Base-by-base conservation (phyloP, 345 rosid species). In the Aethionema arabicum region DNA sequence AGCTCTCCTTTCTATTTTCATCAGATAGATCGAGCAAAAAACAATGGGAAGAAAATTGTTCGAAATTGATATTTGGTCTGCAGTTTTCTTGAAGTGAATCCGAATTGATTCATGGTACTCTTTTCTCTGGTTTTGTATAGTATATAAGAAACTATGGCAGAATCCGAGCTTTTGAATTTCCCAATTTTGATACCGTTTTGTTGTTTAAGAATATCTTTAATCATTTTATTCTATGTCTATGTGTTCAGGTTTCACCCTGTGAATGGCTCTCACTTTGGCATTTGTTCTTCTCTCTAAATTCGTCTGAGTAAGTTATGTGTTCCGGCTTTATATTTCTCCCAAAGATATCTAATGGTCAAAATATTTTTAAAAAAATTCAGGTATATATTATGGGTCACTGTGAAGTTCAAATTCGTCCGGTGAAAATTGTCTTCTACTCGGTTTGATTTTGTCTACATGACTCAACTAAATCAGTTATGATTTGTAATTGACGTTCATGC, bases 181-280 rank as follows among this genome's bases (percentile, higher is more conserved):
- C 65, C 13, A 50, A 3, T 16, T 51, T 59, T 40, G 65, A 63
- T 70, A 4, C 47, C 51, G 29, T n/a, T n/a, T 33, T 47, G 5
- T n/a, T 50, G 40, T 21, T 55, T 64, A 43, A 51, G 70, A 58
- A 65, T 64, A 60, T 71, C 4, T 51, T 37, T 11, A 16, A 45
- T 49, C 7, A 6, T 41, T 49, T 52, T 52, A 29, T 16, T 30
- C 56, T 15, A 39, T 66, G 27, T 46, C 14, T 55, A 2, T 61
- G 59, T 76, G 21, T 73, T 82, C 90, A 93, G 99, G 72, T 87
- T 80, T 69, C 75, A 75, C 66, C 90, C 95, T 3, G 90, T n/a
- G 84, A 43, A 81, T 79, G 77, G 95, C 91, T 69, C 56, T 78
- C n/a, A 81, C 97, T 4, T 57, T 89, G 15, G 95, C 93, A 32